phyloP scores from a whole-genome alignment of 2,329 filamentous ascomycete genomes.

The Pestalotiopsis sp. region DNA sequence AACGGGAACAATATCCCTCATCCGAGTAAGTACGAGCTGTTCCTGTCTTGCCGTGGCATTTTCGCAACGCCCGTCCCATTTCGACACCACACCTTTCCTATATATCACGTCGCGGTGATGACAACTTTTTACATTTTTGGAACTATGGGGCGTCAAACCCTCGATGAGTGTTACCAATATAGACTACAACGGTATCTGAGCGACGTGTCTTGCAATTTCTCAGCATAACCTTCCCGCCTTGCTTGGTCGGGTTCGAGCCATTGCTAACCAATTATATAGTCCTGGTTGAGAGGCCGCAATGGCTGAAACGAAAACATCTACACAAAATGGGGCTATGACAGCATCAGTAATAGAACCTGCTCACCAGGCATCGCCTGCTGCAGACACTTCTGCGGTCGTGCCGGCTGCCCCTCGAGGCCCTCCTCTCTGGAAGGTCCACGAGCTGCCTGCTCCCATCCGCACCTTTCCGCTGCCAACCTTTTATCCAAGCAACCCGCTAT shows the following conservation, averaged over 20 bases:
- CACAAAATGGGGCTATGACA: conserved; percentile 5
- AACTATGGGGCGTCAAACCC: conserved; percentile 63
- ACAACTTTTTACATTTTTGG: conserved; percentile 53
- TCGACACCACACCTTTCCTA: neutral
- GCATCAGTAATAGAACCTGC: neutral
- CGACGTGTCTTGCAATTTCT: conserved; percentile 38
- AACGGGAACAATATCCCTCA: conserved; percentile 22
- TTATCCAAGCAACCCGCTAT: conserved; percentile 90
- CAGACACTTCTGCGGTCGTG: neutral
- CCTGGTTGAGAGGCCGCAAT: conserved; percentile 48
- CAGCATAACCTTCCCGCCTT: neutral
- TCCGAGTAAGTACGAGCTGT: conserved; percentile 22
- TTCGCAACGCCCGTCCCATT: neutral
- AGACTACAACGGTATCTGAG: conserved; percentile 99
- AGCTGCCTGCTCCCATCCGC: conserved; percentile 76
- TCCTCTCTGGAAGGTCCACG: conserved; percentile 74
- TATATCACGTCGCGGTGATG: conserved; percentile 57
- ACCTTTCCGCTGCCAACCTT: conserved; percentile 85
- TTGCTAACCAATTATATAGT: conserved; percentile 32
- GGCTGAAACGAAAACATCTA: conserved; percentile 29
- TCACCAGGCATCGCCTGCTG: neutral
- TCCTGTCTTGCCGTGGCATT: neutral
- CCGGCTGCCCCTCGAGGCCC: conserved; percentile 33
- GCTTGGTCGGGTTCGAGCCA: neutral
- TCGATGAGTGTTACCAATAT: conserved; percentile 68